Base-by-base conservation (phyloP, 129 eudicot species). In the Centaurea solstitialis region DNA sequence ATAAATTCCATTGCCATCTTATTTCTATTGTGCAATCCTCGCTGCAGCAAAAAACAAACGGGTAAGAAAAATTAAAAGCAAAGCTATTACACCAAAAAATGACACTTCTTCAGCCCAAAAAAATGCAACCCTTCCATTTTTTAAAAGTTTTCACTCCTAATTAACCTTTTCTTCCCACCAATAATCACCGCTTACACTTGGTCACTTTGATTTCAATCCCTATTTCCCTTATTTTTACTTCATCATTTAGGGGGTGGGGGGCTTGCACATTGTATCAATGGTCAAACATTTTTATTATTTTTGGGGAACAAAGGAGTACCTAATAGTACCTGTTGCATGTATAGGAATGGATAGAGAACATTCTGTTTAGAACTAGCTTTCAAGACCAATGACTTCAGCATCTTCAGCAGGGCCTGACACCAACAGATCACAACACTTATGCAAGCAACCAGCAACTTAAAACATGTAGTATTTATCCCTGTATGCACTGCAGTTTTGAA, bases 1-100 rank as follows among this genome's bases (percentile, higher is more conserved):
- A 94, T 89, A 77, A 89, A 85, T 86, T 92, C 94, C 97, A 87
- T 83, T 17, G 98, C 96, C 87, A 67, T 82, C 84, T 90, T 94
- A 59, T 92, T 92, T 82, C 97, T 86, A 41, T 66, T 89, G 76
- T 94, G 99, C 92, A 94, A 86, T 77, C 90, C 87, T 87, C 93
- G 86, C 94, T 91, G 86, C 11, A 7, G 20, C 64, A 66, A 43
- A 82, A 82, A 76, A 7, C 67, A 40, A 23, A 35, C 38, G 13
- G 9, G 9, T 57, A 33, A 67, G 13, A 57, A 18, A 21, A 21
- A 68, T 37, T 15, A 21, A 37, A 78, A 41, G 3, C 79, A 4
- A 3, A 5, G 35, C n/a, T 12, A 7, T 35, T 15, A 33, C 72
- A 23, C 62, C 7, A 8, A 74, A 73, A 24, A 67, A 22, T 12